Percentiles rank a stretch among this genome's conserved stretches.
Evolutionary conservation across 2,329 filamentous ascomycete species (phyloP).

Genomic region (Hirsutella thompsonii): DNA sequence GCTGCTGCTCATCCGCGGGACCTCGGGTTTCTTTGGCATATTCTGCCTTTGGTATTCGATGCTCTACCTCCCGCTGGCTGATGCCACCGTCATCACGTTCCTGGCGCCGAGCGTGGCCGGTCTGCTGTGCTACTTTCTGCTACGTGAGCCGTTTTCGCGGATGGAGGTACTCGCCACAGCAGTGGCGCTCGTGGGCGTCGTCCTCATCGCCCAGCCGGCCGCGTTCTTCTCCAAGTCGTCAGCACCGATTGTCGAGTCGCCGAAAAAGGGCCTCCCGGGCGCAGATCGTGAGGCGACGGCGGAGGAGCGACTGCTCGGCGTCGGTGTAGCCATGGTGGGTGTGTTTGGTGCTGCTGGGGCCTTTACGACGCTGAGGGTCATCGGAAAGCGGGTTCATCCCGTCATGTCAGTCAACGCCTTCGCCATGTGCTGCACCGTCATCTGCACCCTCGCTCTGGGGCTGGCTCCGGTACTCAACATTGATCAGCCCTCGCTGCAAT

Average conservation of each 20-base stretch:
- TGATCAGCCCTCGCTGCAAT: slow-evolving; percentile 30
- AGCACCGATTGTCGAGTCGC: slow-evolving; percentile 3
- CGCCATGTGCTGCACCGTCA: slow-evolving; percentile 53
- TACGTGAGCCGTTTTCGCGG: slow-evolving; percentile 65
- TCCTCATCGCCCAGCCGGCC: slow-evolving; percentile 67
- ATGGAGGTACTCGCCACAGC: slow-evolving; percentile 65
- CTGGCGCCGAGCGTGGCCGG: slow-evolving; percentile 67
- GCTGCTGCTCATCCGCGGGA: slow-evolving; percentile 55
- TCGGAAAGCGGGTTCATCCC: slow-evolving; percentile 68
- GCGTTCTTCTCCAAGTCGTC: slow-evolving; percentile 31
- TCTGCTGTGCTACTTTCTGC: slow-evolving; percentile 63
- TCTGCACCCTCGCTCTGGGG: slow-evolving; percentile 49
- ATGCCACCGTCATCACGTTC: slow-evolving; percentile 85
- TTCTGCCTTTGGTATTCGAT: slow-evolving; percentile 58
- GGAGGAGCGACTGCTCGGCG: slow-evolving; percentile 54
- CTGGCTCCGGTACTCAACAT: slow-evolving; percentile 31
- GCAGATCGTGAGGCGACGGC: slow-evolving; percentile 34
- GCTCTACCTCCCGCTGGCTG: slow-evolving; percentile 70
- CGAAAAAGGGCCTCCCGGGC: slow-evolving; percentile 11
- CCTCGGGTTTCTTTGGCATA: slow-evolving; percentile 65
- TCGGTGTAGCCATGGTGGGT: slow-evolving; percentile 60
- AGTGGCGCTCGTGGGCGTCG: slow-evolving; percentile 64
- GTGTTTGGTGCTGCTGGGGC: slow-evolving; percentile 65
- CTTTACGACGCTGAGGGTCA: slow-evolving; percentile 64
- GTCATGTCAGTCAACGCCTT: slow-evolving; percentile 85